Conservation (phyloP, 73 alveolate species). For the Tetrahymena malaccensis region DNA sequence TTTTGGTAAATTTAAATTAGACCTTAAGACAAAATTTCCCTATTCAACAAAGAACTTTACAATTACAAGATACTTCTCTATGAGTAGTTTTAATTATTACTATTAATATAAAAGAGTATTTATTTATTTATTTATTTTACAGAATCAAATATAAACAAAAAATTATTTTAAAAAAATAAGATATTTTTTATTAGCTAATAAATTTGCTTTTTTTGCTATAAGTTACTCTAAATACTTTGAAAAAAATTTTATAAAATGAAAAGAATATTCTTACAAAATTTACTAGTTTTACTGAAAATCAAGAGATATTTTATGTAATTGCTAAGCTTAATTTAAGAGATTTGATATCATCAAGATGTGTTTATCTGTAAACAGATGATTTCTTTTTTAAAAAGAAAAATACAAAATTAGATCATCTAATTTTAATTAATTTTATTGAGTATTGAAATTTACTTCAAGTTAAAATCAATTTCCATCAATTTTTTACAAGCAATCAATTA, state of each 20-base stretch:
- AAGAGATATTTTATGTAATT: no score
- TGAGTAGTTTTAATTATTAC: background rate
- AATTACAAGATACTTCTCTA: background rate
- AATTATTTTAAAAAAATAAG: no score
- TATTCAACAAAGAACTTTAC: background rate
- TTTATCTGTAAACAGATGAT: background rate
- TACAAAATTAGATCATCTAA: no score
- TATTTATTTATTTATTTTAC: no score
- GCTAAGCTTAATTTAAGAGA: background rate
- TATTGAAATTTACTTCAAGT: background rate
- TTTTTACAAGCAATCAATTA: background rate
- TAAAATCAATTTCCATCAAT: background rate
- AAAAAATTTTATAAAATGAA: no score
- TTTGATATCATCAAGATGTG: background rate
- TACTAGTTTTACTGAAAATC: background rate
- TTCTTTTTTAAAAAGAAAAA: background rate
- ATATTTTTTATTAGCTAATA: no score
- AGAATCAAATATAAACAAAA: no score
- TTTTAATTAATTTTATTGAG: background rate
- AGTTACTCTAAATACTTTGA: no score
- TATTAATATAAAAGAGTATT: no score
- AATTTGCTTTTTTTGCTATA: no score
- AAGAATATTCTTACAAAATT: no score
- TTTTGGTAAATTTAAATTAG: background rate
- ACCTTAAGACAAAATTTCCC: background rate